Percentiles rank a stretch among this genome's conserved stretches.
Conservation (phyloP, 306 rosid species). For the Dryas drummondii region DNA sequence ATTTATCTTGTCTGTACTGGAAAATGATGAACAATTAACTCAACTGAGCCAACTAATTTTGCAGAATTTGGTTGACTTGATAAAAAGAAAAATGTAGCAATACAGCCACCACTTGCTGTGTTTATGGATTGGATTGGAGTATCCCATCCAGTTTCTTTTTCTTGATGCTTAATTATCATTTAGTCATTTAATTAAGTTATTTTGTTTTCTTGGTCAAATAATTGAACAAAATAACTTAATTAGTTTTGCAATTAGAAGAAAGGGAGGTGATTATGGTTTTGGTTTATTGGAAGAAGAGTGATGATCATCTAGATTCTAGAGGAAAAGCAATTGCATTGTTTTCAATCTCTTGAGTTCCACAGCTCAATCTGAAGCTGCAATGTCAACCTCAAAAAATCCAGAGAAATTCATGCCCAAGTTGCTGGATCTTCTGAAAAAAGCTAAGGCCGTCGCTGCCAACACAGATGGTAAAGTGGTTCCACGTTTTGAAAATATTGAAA, state of each 20-base stretch:
- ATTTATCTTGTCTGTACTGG: too few species aligned
- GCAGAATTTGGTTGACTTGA: neutral
- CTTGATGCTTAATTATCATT: neutral
- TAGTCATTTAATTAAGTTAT: neutral
- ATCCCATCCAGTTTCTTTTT: neutral
- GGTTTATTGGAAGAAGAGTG: neutral
- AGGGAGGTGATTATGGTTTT: neutral
- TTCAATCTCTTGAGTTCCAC: neutral
- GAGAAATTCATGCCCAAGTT: constrained; percentile 6
- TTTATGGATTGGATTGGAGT: neutral
- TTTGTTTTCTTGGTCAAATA: neutral
- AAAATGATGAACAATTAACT: neutral
- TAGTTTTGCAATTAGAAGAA: neutral
- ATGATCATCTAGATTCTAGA: neutral
- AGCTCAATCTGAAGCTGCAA: neutral
- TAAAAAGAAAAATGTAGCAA: neutral
- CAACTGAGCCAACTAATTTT: neutral
- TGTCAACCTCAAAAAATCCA: constrained; percentile 4
- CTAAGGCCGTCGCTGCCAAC: neutral
- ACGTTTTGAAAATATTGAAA: neutral
- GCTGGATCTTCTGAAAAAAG: constrained; percentile 1
- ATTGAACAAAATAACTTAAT: neutral
- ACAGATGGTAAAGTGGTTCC: neutral
- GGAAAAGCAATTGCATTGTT: neutral
- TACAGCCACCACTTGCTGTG: neutral